Percentiles rank a stretch among this genome's conserved stretches.
These are phyloP conservation scores for Termitomyces sp. DNA, from an alignment of 768 basidiomycete genomes.

Conservation along the genomic window DNA sequence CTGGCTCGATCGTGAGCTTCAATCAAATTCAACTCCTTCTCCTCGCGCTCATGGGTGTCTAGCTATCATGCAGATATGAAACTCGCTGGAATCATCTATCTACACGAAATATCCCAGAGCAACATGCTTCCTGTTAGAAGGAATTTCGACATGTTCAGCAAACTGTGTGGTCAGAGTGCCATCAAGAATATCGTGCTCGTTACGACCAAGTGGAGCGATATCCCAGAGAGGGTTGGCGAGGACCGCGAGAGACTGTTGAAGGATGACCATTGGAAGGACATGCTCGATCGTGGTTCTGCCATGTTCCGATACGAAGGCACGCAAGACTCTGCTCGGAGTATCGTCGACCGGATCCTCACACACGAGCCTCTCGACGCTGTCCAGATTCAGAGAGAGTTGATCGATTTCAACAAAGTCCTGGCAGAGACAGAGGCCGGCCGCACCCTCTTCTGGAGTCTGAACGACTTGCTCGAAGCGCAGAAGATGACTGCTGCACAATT, in stretches of 20 bases:
- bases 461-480: constrained; percentile 4
- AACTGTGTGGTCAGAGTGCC: constrained; percentile 42
- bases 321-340: constrained; percentile 4
- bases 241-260: constrained; percentile 9
- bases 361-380: constrained; percentile 10
- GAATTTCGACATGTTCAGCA: constrained; percentile 44
- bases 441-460: constrained; percentile 2
- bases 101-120: constrained; percentile 30
- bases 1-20: constrained; percentile 15
- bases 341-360: constrained; percentile 6
- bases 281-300: constrained; percentile 9
- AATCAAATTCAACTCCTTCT: not conserved
- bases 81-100: constrained; percentile 26
- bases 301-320: constrained; percentile 11
- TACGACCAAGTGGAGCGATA: constrained; percentile 47
- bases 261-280: constrained; percentile 12
- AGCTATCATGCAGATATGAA: constrained; percentile 22
- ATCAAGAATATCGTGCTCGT: constrained; percentile 44
- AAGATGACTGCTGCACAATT: constrained; percentile 1
- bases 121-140: constrained; percentile 35
- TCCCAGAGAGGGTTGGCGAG: constrained; percentile 14
- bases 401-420: constrained; percentile 7
- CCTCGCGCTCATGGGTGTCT: not conserved
- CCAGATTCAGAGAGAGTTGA: constrained; percentile 7
- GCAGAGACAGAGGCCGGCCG: constrained; percentile 10